Conservation (phyloP, 495 filamentous ascomycete species). For the Penicillium chermesinum region DNA sequence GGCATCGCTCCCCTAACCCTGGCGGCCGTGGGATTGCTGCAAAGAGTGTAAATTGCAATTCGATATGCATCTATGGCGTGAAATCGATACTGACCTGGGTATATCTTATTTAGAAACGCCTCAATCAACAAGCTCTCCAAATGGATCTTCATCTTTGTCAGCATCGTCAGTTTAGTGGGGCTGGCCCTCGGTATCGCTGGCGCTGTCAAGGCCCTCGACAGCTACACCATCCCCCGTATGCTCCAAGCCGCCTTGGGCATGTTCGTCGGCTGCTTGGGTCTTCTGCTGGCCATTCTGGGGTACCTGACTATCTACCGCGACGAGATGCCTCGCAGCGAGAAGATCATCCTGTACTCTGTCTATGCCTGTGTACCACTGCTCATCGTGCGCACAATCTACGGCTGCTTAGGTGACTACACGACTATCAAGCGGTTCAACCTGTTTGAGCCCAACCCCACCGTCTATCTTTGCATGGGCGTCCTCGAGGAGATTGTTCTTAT, state of each 20-base stretch:
- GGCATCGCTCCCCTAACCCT: conserved; percentile 8
- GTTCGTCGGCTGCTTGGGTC: conserved; percentile 9
- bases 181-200: conserved; percentile 7
- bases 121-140: conserved; percentile 5
- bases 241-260: conserved; percentile 8
- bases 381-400: conserved; percentile 5
- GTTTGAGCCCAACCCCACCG: conserved; percentile 5
- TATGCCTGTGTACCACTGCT: conserved; percentile 4
- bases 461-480: conserved; percentile 10
- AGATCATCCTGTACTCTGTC: conserved; percentile 6
- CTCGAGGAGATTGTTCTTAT: conserved; percentile 12
- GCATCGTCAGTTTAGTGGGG: conserved; percentile 6
- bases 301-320: conserved; percentile 6
- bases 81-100: conserved; percentile 3
- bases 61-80: background rate
- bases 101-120: conserved; percentile 8
- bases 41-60: conserved; percentile 6
- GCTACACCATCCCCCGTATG: conserved; percentile 2
- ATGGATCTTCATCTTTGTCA: conserved; percentile 2
- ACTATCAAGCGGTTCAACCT: conserved; percentile 3
- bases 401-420: conserved; percentile 6
- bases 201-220: conserved; percentile 6
- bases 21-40: conserved; percentile 5
- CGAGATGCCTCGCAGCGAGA: conserved; percentile 7
- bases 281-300: conserved; percentile 4